Evolutionary conservation across 768 basidiomycete species (phyloP).

Genomic region (Lentinus tigrinus): DNA sequence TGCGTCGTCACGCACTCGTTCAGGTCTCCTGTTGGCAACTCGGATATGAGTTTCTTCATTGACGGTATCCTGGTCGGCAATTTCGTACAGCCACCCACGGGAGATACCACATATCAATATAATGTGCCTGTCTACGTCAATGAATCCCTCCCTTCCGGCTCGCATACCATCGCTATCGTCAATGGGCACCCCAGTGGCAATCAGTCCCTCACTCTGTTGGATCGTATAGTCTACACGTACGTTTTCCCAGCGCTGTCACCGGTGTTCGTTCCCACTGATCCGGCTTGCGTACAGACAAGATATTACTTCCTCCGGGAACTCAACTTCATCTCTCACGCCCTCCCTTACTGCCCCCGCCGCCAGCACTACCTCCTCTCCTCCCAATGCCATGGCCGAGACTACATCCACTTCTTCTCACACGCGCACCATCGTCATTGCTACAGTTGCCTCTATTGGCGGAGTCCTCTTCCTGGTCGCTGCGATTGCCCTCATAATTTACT

Average conservation of each 20-base stretch:
- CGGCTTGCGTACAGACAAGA: slow-evolving; percentile 3
- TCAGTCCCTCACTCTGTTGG: slow-evolving; percentile 35
- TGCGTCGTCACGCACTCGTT: slow-evolving; percentile 33
- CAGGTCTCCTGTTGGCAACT: slow-evolving; percentile 25
- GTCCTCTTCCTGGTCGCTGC: slow-evolving; percentile 1
- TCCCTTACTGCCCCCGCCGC: not conserved
- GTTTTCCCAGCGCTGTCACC: not conserved
- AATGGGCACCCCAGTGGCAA: slow-evolving; percentile 32
- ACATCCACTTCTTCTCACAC: slow-evolving; percentile 4
- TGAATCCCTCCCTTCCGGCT: slow-evolving; percentile 23
- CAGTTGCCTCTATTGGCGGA: slow-evolving; percentile 6
- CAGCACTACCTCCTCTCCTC: not conserved
- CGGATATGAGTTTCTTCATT: slow-evolving; percentile 39
- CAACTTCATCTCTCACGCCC: not conserved
- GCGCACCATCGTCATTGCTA: slow-evolving; percentile 15
- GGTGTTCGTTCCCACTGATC: not conserved
- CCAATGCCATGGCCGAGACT: not conserved
- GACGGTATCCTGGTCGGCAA: slow-evolving; percentile 33
- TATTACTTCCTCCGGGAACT: not conserved
- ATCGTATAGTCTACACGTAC: slow-evolving; percentile 42
- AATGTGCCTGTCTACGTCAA: slow-evolving; percentile 36
- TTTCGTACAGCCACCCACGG: slow-evolving; percentile 25
- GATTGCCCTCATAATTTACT: slow-evolving; percentile 3
- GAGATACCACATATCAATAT: slow-evolving; percentile 28
- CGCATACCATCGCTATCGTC: slow-evolving; percentile 34